Evolutionary conservation across 176 grass and related monocot species (phyloP).

Genomic region (Coix lacrymajobi): DNA sequence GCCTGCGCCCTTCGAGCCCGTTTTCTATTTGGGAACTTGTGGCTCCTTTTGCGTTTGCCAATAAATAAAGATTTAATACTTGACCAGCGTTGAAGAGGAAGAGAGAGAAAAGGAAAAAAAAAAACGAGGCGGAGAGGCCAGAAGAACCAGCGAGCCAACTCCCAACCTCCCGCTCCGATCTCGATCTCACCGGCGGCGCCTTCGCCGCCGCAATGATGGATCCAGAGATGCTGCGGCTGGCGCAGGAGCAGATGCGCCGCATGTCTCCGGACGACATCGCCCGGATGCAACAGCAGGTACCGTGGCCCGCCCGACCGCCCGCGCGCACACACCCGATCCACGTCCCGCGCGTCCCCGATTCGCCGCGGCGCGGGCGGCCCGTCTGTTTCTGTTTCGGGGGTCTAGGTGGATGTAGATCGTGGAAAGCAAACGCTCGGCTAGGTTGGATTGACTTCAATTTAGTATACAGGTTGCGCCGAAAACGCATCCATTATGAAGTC

Average conservation of each 20-base stretch:
- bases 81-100: not conserved
- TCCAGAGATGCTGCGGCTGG: slow-evolving; percentile 82
- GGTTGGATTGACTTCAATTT: not conserved
- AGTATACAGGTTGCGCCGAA: not conserved
- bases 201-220: slow-evolving; percentile 59
- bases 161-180: not conserved
- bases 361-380: no score
- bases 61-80: not conserved
- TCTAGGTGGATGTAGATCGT: slow-evolving; percentile 7
- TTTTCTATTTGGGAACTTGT: no score
- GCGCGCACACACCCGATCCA: not conserved
- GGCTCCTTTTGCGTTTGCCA: not conserved
- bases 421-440: not conserved
- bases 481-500: not conserved
- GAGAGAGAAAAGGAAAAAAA: not conserved
- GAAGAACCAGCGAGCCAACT: not conserved
- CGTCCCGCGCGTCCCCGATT: not conserved
- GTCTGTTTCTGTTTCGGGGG: not conserved
- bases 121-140: not conserved
- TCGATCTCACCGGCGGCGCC: not conserved
- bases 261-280: slow-evolving; percentile 85
- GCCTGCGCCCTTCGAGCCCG: no score
- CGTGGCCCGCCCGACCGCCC: not conserved
- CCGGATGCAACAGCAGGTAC: slow-evolving; percentile 91
- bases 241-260: slow-evolving; percentile 97